These are phyloP conservation scores for Colletotrichum sp. DNA, from an alignment of 2,329 filamentous ascomycete species.

Conservation along the genomic window DNA sequence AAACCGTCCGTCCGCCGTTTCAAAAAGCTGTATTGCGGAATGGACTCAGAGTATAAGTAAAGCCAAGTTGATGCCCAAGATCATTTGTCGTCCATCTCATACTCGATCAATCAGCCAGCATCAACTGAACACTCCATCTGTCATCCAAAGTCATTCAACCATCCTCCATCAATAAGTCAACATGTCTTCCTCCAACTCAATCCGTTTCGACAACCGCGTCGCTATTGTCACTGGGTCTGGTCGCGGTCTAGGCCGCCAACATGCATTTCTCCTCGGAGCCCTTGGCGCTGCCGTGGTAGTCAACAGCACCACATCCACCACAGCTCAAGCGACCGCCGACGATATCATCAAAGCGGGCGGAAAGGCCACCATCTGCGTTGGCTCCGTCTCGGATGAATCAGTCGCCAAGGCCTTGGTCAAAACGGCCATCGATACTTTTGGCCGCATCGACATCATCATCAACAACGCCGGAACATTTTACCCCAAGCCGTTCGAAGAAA, in stretches of 20 bases:
- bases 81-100: neutral
- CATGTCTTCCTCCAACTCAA: neutral
- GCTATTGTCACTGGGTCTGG: conserved; percentile 25
- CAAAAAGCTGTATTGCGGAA: neutral
- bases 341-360: neutral
- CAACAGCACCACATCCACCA: conserved; percentile 1
- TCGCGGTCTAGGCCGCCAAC: conserved; percentile 26
- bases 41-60: neutral
- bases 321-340: neutral
- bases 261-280: conserved; percentile 22
- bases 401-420: neutral
- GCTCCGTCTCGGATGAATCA: neutral
- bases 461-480: neutral
- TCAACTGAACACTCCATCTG: neutral
- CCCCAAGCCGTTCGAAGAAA: neutral
- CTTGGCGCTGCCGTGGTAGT: conserved; percentile 23
- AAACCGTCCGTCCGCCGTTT: neutral
- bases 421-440: neutral
- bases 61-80: neutral
- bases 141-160: fast-evolving
- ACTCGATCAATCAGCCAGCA: neutral
- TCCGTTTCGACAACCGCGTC: conserved; percentile 11
- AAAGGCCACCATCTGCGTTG: neutral
- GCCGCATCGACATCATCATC: neutral
- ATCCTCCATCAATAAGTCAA: neutral